phyloP scores from a whole-genome alignment of 176 grass and related monocot species.

The Triticum timopheevii region DNA sequence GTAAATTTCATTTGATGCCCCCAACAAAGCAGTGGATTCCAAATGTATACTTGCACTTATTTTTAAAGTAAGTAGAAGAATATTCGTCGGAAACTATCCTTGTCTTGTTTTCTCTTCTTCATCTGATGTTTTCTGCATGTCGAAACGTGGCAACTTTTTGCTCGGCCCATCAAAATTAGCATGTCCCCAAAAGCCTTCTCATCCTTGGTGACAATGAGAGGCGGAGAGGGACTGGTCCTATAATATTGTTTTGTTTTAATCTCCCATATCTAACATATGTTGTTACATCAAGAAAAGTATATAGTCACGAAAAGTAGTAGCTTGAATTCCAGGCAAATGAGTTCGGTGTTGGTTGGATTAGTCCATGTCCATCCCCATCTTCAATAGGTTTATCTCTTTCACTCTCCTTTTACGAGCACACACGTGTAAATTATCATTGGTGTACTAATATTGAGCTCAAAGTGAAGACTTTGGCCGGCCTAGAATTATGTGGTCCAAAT shows the following conservation, averaged over 20 bases:
- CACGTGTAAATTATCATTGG: background rate
- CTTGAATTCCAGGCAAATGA: background rate
- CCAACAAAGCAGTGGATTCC: no score
- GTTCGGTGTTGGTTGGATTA: background rate
- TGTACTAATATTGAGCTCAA: no score
- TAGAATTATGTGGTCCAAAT: no score
- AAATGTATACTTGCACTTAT: no score
- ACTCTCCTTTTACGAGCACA: background rate
- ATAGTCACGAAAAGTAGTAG: background rate
- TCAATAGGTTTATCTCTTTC: background rate
- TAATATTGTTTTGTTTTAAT: background rate
- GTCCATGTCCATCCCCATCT: background rate
- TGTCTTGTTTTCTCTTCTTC: background rate
- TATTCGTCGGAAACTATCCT: background rate
- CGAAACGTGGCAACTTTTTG: background rate
- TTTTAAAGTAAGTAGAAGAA: no score
- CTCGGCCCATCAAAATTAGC: background rate
- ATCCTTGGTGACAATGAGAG: background rate
- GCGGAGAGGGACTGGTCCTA: background rate
- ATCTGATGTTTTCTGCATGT: background rate
- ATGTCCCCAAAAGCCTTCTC: background rate
- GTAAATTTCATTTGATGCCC: no score
- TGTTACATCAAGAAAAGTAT: background rate
- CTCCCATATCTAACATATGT: background rate
- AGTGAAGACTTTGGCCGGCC: no score